Conservation (phyloP, 257 asterid species). For the Capsicum rhomboideum region DNA sequence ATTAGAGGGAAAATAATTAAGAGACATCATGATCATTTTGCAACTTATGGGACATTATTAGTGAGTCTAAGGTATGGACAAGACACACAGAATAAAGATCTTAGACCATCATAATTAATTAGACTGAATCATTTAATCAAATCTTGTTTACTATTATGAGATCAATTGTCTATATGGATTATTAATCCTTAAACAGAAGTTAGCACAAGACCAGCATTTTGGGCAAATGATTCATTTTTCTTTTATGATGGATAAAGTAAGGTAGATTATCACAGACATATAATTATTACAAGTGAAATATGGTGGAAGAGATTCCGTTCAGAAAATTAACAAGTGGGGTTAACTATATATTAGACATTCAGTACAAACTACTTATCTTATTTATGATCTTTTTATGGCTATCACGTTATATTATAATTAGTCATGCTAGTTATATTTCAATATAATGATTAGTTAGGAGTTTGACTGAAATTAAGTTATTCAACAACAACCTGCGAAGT, state of each 20-base stretch:
- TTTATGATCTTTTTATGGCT: neutral
- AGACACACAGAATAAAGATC: neutral
- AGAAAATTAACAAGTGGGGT: neutral
- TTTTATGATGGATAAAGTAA: neutral
- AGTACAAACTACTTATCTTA: neutral
- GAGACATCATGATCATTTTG: neutral
- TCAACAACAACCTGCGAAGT: too few species aligned
- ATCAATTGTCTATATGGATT: neutral
- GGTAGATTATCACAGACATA: neutral
- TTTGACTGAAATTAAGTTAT: too few species aligned
- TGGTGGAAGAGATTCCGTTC: neutral
- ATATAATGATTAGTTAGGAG: neutral
- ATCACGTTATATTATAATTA: neutral
- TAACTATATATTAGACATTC: neutral
- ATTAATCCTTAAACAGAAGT: neutral
- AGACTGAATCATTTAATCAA: neutral
- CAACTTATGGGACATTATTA: neutral
- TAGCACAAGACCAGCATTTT: neutral
- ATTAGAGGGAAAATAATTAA: neutral
- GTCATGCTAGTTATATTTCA: neutral
- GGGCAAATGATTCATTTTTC: neutral
- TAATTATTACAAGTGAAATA: neutral
- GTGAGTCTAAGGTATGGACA: conserved; percentile 5
- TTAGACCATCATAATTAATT: neutral
- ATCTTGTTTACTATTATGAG: neutral